Base-by-base conservation (phyloP, 495 filamentous ascomycete species). In the Friedmanniomyces simplex region DNA sequence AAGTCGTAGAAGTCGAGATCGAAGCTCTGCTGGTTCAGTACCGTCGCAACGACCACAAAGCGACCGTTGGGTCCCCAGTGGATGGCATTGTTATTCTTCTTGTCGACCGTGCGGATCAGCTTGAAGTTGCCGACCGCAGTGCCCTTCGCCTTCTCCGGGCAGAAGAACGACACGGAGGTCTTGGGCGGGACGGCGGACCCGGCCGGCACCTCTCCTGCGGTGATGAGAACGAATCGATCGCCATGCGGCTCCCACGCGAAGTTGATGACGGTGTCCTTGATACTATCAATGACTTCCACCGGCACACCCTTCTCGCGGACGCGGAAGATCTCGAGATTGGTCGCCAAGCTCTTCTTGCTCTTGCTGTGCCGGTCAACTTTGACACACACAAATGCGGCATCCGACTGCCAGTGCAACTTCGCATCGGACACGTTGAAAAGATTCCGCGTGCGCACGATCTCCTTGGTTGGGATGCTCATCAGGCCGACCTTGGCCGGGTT, bases 331-430 rank as follows among this genome's bases (percentile, higher is more conserved):
- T 98, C 93, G 32, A 98, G 81, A 59, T 94, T 97, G 50, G 93
- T 98, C 36, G 89, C 91, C 64, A 94, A 80, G 1, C 87, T 93
- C 74, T 98, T 98, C 80, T 96, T 96, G 51, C 89, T 95, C 75
- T 97, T 98, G 69, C 89, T 95, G 77, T 98, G 93, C 56, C 93
- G 84, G 71, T 98, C 93, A 39, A 98, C 93, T 79, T 97, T 98
- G 61, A 97, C 93, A 68, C 94, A 98, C 54, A 97, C 82, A 67
- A 95, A 97, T 51, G 83, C 80, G 54, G 83, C 87, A 65, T 96
- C 87, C 1, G 87, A 94, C 73, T 98, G 93, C 93, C 93, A 98
- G 74, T 91, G 87, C 36, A 98, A 80, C 76, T 96, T 98, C 59
- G 88, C 91, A 73, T 98, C 93, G 4, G 88, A 85, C 24, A 98